phyloP scores from a whole-genome alignment of 768 basidiomycete species.

The Lentinula lateritia region DNA sequence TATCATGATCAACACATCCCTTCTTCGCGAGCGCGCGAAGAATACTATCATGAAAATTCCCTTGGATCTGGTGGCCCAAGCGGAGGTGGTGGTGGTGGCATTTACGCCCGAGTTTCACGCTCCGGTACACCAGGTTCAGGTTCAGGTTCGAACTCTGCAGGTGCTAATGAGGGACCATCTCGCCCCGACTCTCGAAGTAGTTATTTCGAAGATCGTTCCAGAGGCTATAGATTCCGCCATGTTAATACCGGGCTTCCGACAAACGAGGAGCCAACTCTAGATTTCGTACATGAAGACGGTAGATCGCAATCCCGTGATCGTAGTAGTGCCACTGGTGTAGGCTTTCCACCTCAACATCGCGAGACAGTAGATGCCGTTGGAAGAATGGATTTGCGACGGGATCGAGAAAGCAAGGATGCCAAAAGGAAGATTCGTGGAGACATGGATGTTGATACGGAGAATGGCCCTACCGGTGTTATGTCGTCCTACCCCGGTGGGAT shows the following conservation, averaged over 20 bases:
- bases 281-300: constrained; percentile 52
- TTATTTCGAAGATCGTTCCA: constrained; percentile 43
- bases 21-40: neutral
- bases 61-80: constrained; percentile 18
- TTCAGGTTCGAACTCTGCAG: constrained; percentile 30
- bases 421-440: constrained; percentile 59
- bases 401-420: neutral
- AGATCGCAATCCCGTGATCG: constrained; percentile 37
- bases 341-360: constrained; percentile 29
- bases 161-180: constrained; percentile 37
- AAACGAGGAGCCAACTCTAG: constrained; percentile 16
- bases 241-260: constrained; percentile 37
- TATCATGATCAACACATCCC: constrained; percentile 2
- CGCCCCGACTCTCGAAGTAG: constrained; percentile 48
- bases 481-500: constrained; percentile 27
- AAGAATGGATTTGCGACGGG: constrained; percentile 27
- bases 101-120: constrained; percentile 34
- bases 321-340: constrained; percentile 25
- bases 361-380: constrained; percentile 28
- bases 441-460: constrained; percentile 56
- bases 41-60: constrained; percentile 31
- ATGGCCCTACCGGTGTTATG: constrained; percentile 17
- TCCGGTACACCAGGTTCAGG: constrained; percentile 56
- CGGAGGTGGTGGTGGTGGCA: constrained; percentile 20
- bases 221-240: constrained; percentile 48